Evolutionary conservation across 148 eudicot species (phyloP).

Genomic region (Rhododendron ferrugineum): DNA sequence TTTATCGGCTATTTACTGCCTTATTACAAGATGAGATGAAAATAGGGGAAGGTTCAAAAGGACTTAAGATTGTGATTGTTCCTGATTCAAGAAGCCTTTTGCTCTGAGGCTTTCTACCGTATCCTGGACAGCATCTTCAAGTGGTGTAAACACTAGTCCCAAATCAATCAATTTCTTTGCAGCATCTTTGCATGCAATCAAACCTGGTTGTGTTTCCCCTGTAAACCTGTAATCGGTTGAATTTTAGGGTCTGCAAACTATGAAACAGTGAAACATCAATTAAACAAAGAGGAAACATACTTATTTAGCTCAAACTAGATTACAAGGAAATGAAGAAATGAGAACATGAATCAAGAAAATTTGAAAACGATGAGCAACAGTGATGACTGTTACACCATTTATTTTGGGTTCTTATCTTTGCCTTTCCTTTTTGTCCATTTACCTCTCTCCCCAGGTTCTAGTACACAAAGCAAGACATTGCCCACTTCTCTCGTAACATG

Average conservation of each 20-base stretch:
- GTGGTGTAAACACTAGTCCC: constrained; percentile 66
- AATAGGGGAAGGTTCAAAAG: background rate
- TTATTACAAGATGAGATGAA: constrained; percentile 1
- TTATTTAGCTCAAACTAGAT: background rate
- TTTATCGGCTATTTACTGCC: background rate
- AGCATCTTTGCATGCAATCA: constrained; percentile 60
- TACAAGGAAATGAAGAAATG: background rate
- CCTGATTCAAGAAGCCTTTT: constrained; percentile 37
- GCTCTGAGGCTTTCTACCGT: constrained; percentile 62
- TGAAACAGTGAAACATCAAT: background rate
- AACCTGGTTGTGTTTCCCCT: constrained; percentile 77
- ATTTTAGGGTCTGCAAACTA: constrained; percentile 1
- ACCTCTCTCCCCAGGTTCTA: background rate
- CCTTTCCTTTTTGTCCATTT: background rate
- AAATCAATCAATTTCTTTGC: constrained; percentile 67
- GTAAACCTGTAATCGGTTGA: constrained; percentile 39
- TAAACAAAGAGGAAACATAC: background rate
- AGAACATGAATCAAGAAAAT: background rate
- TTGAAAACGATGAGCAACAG: background rate
- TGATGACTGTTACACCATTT: background rate
- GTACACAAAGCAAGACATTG: background rate
- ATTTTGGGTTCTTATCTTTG: background rate
- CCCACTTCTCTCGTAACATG: background rate
- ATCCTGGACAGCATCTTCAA: constrained; percentile 62
- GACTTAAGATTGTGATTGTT: constrained; percentile 12